phyloP scores from a whole-genome alignment of 2,329 filamentous ascomycete genomes.

The Aspergillus ustus region DNA sequence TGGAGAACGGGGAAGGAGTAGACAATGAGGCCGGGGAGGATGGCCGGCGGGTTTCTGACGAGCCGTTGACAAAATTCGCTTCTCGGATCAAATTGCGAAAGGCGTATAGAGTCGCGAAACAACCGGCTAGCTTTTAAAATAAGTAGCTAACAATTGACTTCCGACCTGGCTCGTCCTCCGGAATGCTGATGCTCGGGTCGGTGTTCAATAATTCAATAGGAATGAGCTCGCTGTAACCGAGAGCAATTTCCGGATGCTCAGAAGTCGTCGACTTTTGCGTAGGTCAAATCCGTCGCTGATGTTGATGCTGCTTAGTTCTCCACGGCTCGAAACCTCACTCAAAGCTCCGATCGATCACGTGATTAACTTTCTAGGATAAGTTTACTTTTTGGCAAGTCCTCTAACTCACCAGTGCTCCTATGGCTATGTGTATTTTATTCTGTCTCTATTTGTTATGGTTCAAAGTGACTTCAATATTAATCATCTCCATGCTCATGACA shows the following conservation, averaged over 20 bases:
- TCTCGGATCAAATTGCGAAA: background rate
- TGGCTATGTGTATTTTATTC: background rate
- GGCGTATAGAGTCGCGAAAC: background rate
- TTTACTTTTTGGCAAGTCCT: too few species aligned
- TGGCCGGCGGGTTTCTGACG: background rate
- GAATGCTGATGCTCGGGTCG: too few species aligned
- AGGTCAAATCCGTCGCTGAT: background rate
- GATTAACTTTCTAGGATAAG: background rate
- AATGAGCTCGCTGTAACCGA: background rate
- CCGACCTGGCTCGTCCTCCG: background rate
- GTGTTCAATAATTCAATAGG: background rate
- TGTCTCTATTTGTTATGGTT: background rate
- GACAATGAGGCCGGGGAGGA: background rate
- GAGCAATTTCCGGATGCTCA: too few species aligned
- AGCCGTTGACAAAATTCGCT: background rate
- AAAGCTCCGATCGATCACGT: slow-evolving; percentile 4
- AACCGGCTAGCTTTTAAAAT: background rate
- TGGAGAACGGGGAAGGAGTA: background rate
- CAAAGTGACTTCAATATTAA: background rate
- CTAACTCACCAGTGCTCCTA: background rate
- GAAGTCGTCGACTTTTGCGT: background rate
- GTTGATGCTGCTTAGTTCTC: slow-evolving; percentile 11
- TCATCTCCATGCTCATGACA: background rate
- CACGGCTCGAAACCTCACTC: slow-evolving; percentile 3
- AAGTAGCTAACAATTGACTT: background rate